A percentile compares a stretch with the other conserved stretches of the same genome.
Conservation (phyloP, 73 alveolate genomes). For the Urostyla sp. region DNA sequence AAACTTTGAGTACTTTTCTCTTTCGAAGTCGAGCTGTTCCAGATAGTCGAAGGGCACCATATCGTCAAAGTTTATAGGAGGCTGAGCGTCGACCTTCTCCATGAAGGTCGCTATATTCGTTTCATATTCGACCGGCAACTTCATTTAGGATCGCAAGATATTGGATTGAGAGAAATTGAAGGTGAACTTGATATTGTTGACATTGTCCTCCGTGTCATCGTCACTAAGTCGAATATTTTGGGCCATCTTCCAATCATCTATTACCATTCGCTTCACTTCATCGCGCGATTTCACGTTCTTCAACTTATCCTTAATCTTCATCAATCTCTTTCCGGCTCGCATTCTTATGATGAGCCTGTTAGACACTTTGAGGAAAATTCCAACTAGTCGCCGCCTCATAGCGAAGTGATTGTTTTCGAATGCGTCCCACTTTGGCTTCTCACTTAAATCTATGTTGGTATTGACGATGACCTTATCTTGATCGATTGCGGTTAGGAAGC, state of each 20-base stretch:
- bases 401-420: slow-evolving; percentile 92
- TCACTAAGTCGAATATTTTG: slow-evolving; percentile 79
- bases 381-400: slow-evolving; percentile 81
- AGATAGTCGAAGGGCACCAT: slow-evolving; percentile 53
- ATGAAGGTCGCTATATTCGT: slow-evolving; percentile 63
- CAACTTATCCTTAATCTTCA: slow-evolving; percentile 71
- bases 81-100: slow-evolving; percentile 64
- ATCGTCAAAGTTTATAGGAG: slow-evolving; percentile 67
- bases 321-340: slow-evolving; percentile 87
- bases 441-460: slow-evolving; percentile 72
- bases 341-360: slow-evolving; percentile 78
- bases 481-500: slow-evolving; percentile 80
- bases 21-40: slow-evolving; percentile 64
- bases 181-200: slow-evolving; percentile 22
- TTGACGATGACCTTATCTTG: slow-evolving; percentile 84
- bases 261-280: slow-evolving; percentile 83
- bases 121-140: slow-evolving; percentile 64
- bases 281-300: slow-evolving; percentile 75
- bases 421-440: slow-evolving; percentile 86
- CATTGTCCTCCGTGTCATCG: slow-evolving; percentile 65
- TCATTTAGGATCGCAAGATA: slow-evolving; percentile 7
- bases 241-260: slow-evolving; percentile 92
- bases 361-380: slow-evolving; percentile 78
- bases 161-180: slow-evolving; percentile 16
- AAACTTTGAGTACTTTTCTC: slow-evolving; percentile 46